A percentile compares a stretch with the other conserved stretches of the same genome.
Conservation (phyloP, 2,329 filamentous ascomycete genomes). For the Colletotrichum aenigma region DNA sequence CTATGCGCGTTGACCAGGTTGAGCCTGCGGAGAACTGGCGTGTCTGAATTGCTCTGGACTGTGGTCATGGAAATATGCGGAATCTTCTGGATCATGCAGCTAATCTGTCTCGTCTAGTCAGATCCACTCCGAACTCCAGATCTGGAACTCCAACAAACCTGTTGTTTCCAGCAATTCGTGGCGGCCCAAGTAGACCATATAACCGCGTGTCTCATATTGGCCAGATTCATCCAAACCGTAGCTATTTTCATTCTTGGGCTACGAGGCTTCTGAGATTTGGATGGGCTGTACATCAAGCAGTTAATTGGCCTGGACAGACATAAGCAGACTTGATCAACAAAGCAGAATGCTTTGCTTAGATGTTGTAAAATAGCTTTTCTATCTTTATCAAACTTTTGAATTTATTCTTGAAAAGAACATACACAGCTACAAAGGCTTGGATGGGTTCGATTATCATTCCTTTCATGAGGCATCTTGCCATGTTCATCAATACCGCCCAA, state of each 20-base stretch:
- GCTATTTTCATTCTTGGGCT: background rate
- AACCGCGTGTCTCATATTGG: background rate
- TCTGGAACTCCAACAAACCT: background rate
- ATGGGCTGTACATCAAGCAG: background rate
- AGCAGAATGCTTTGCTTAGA: background rate
- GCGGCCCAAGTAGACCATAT: background rate
- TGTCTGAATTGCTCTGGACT: slow-evolving; percentile 18
- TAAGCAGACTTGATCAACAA: background rate
- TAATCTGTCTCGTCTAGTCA: background rate
- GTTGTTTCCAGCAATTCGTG: background rate
- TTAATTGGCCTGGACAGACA: background rate
- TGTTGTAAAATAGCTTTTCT: background rate
- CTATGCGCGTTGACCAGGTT: slow-evolving; percentile 18
- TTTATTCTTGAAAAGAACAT: background rate
- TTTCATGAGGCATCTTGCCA: slow-evolving; percentile 11
- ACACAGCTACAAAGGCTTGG: background rate
- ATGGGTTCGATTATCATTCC: slow-evolving; percentile 11
- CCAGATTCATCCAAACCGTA: background rate
- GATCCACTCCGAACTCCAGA: background rate
- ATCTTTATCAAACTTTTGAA: background rate
- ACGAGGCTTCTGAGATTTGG: background rate
- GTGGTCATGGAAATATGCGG: background rate
- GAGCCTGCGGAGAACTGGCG: slow-evolving; percentile 21
- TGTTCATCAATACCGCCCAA: background rate
- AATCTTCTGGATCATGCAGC: slow-evolving; percentile 6